phyloP scores from a whole-genome alignment of 495 filamentous ascomycete genomes.

The Talaromyces trachyspermus region DNA sequence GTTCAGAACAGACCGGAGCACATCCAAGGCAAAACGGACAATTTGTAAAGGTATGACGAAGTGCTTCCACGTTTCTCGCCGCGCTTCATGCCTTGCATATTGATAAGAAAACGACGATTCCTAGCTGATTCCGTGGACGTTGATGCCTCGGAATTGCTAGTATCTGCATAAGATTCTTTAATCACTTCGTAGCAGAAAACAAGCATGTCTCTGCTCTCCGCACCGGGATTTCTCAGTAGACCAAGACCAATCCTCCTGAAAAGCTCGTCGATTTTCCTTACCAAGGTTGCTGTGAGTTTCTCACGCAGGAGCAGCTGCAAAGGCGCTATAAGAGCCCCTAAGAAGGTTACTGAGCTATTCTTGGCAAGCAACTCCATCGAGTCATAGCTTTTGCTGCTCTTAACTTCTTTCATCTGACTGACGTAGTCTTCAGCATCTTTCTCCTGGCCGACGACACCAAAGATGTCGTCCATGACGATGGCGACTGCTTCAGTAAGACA shows the following conservation, averaged over 20 bases:
- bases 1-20: conserved; percentile 70
- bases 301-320: conserved; percentile 70
- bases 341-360: conserved; percentile 61
- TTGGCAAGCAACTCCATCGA: conserved; percentile 91
- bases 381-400: conserved; percentile 94
- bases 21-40: conserved; percentile 81
- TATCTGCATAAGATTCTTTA: conserved; percentile 68
- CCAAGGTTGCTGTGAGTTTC: conserved; percentile 69
- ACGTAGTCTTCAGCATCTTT: conserved; percentile 95
- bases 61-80: conserved; percentile 55
- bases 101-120: conserved; percentile 67
- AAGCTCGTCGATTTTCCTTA: conserved; percentile 85
- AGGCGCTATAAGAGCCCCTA: conserved; percentile 70
- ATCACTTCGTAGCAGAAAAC: conserved; percentile 93
- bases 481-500: conserved; percentile 69
- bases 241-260: conserved; percentile 76
- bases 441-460: conserved; percentile 90
- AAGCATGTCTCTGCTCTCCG: conserved; percentile 67
- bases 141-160: conserved; percentile 20
- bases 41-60: conserved; percentile 71
- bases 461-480: conserved; percentile 95
- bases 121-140: conserved; percentile 45
- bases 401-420: conserved; percentile 94
- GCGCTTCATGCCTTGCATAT: conserved; percentile 59
- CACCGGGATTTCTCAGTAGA: conserved; percentile 67